phyloP scores from a whole-genome alignment of 768 basidiomycete genomes.

The Rhizopogon vesiculosus region DNA sequence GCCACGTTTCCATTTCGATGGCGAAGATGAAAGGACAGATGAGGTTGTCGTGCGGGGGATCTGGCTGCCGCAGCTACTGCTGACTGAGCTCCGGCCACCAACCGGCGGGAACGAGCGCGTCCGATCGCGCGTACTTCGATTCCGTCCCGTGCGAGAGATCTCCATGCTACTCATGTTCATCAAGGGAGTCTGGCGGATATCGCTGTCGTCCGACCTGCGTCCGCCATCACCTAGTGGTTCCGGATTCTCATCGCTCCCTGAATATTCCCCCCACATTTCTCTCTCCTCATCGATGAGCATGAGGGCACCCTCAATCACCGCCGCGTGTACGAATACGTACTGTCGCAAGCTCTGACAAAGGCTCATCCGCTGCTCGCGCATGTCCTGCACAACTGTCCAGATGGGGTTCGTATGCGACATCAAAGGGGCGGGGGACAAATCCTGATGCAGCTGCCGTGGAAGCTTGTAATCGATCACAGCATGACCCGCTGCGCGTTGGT shows the following conservation, averaged over 20 bases:
- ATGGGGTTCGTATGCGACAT: constrained; percentile 73
- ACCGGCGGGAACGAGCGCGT: constrained; percentile 5
- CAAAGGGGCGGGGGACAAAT: constrained; percentile 51
- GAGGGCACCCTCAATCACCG: constrained; percentile 76
- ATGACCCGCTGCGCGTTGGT: constrained; percentile 7
- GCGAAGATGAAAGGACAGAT: constrained; percentile 19
- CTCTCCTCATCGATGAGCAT: constrained; percentile 72
- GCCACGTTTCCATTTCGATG: constrained; percentile 54
- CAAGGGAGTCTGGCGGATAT: constrained; percentile 7
- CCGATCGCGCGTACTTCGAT: constrained; percentile 2
- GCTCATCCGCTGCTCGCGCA: constrained; percentile 96
- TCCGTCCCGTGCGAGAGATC: not conserved
- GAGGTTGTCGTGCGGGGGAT: constrained; percentile 6
- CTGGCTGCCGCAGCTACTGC: constrained; percentile 2
- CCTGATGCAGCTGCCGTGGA: constrained; percentile 55
- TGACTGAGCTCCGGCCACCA: constrained; percentile 5
- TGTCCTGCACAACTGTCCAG: constrained; percentile 80
- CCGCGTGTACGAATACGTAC: constrained; percentile 91
- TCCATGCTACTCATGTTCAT: constrained; percentile 1
- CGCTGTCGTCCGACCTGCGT: constrained; percentile 14
- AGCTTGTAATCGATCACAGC: constrained; percentile 50
- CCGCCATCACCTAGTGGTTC: constrained; percentile 11
- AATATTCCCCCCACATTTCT: constrained; percentile 27
- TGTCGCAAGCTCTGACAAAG: constrained; percentile 92
- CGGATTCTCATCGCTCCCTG: constrained; percentile 14